phyloP scores from a whole-genome alignment of 768 basidiomycete species.

The Floccularia luteovirens region DNA sequence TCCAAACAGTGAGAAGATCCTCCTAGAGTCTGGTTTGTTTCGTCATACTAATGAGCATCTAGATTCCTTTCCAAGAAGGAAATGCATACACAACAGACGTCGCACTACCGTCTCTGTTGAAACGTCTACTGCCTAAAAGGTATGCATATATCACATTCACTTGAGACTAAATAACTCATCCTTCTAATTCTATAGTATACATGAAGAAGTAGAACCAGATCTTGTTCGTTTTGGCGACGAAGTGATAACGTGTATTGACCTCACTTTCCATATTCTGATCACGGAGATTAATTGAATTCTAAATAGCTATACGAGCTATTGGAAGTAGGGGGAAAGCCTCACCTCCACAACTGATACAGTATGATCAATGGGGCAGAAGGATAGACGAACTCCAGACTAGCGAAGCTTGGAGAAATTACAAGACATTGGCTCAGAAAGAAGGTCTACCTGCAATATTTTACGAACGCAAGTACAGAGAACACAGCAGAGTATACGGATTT shows the following conservation, averaged over 20 bases:
- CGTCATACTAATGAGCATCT: not conserved
- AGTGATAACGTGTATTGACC: slow-evolving; percentile 38
- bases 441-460: slow-evolving; percentile 65
- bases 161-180: not conserved
- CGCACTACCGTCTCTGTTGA: slow-evolving; percentile 52
- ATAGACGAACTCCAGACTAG: slow-evolving; percentile 63
- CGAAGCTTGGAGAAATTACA: slow-evolving; percentile 67
- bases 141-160: slow-evolving; percentile 12
- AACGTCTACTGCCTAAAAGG: slow-evolving; percentile 44
- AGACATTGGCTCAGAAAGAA: slow-evolving; percentile 52
- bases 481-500: slow-evolving; percentile 59
- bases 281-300: not conserved
- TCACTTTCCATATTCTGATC: not conserved
- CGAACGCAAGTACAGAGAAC: slow-evolving; percentile 51
- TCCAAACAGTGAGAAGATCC: slow-evolving; percentile 40
- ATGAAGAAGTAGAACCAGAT: slow-evolving; percentile 48
- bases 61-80: slow-evolving; percentile 48
- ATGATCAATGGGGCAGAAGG: slow-evolving; percentile 66
- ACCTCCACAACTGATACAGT: slow-evolving; percentile 55
- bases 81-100: slow-evolving; percentile 59
- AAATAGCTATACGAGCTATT: slow-evolving; percentile 46
- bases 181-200: slow-evolving; percentile 21
- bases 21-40: not conserved
- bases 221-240: slow-evolving; percentile 51
- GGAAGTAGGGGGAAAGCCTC: slow-evolving; percentile 31